Conservation (phyloP, 176 grass and related monocot species). For the sorghum (Sorghum bicolor) region DNA sequence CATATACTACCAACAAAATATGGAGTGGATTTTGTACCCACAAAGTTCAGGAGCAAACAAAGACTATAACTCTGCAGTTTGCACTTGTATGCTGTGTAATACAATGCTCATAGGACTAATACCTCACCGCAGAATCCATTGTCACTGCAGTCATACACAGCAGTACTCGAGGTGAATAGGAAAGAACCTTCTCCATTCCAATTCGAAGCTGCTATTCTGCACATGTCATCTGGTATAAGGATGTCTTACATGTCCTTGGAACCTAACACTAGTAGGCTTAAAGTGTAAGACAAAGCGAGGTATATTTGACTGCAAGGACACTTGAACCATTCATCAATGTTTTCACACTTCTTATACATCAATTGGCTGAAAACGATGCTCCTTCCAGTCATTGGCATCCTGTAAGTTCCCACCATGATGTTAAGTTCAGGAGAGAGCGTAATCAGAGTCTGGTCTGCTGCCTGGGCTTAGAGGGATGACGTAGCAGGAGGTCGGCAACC, state of each 20-base stretch:
- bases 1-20: too few relatives aligned
- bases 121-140: constrained; percentile 81
- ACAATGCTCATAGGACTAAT: constrained; percentile 2
- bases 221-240: constrained; percentile 33
- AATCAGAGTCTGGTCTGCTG: background rate
- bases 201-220: constrained; percentile 77
- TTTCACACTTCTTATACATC: background rate
- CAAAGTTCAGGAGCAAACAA: background rate
- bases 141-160: constrained; percentile 65
- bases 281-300: background rate
- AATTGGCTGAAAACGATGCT: background rate
- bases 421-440: background rate
- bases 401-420: background rate
- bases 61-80: constrained; percentile 1
- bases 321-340: background rate
- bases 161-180: constrained; percentile 87
- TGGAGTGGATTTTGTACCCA: background rate
- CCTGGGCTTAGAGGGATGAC: background rate
- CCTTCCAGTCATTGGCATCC: background rate
- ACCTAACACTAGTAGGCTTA: background rate
- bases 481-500: background rate
- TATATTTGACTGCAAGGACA: constrained; percentile 13
- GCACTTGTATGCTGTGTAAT: background rate
- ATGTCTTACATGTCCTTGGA: constrained; percentile 21
- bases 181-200: constrained; percentile 91